Evolutionary conservation across 257 asterid species (phyloP), one percentile per base, ranked within the genome.

Genomic region (Solanum corneliomulleri): DNA sequence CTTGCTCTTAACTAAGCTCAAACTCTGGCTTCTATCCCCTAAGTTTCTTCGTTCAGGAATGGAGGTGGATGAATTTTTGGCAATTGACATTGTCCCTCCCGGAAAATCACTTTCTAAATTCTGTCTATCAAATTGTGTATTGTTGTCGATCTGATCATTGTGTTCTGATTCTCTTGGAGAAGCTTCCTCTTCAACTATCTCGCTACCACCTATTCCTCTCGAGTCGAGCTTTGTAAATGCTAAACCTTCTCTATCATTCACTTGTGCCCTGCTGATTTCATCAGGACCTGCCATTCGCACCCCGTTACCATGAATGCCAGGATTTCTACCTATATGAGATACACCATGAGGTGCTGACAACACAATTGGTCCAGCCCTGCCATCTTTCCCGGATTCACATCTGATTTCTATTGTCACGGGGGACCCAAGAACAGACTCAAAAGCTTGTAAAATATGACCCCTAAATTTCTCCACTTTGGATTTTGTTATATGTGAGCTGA

Each of bases 391-490:
- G 11, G 97, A 86, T 89, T 94, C 97, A 37, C 92, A 90, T 91
- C 95, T 90, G 86, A 97, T 95, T 90, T 97, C 99, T 44, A 97
- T 89, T 4, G 95, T 93, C 89, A 97, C 96, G 3, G 97, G 96
- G 69, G 96, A 93, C 84, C 93, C 91, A 85, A 97, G 96, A 90
- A 95, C 98, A 0, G 94, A 89, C 91, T 96, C 99, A 83, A 97
- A 97, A 77, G 98, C 99, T 91, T 93, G 98, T 89, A 94, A 87
- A 84, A 97, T 93, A 90, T 95, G 95, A 47, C 90, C 62, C 89
- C 93, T 90, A 52, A 92, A 93, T 87, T 92, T 95, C 89, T 97
- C 99, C 0, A 97, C 98, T 89, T 96, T 93, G 27, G 98, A 93
- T 90, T 92, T 95, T 7, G 94, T 86, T 85, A 90, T 90, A 88